phyloP scores from a whole-genome alignment of 805 yeast genomes.

The Candida morakotiae region DNA sequence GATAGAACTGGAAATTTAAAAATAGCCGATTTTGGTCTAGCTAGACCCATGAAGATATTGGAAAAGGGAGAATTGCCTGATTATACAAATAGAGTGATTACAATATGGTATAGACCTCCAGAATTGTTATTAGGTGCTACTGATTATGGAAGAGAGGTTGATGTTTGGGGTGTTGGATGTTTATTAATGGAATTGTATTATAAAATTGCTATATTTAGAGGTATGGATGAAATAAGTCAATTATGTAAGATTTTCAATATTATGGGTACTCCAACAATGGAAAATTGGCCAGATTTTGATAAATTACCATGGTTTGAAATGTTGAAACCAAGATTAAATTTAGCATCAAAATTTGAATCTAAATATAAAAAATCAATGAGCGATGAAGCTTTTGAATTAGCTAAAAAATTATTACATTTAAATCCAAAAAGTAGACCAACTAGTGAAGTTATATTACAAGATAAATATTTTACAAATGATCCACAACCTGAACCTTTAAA shows the following conservation, averaged over 20 bases:
- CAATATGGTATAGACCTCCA: slow-evolving; percentile 97
- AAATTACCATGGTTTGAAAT: slow-evolving; percentile 91
- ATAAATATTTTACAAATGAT: slow-evolving; percentile 65
- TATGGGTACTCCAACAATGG: slow-evolving; percentile 80
- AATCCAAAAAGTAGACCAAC: slow-evolving; percentile 67
- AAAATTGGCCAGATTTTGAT: slow-evolving; percentile 75
- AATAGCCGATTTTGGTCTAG: slow-evolving; percentile 81
- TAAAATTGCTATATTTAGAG: slow-evolving; percentile 76
- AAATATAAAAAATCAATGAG: slow-evolving; percentile 41
- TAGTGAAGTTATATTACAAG: slow-evolving; percentile 62
- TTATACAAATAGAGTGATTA: slow-evolving; percentile 92
- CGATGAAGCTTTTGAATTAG: slow-evolving; percentile 58
- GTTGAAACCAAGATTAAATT: slow-evolving; percentile 53
- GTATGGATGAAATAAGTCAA: slow-evolving; percentile 84
- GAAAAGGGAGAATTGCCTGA: slow-evolving; percentile 57
- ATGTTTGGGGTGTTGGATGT: slow-evolving; percentile 97
- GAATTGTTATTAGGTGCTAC: slow-evolving; percentile 89
- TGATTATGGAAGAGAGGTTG: slow-evolving; percentile 84
- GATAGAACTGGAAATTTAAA: slow-evolving; percentile 60
- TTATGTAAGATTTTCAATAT: slow-evolving; percentile 68
- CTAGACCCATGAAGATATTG: slow-evolving; percentile 65
- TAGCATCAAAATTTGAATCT: slow-evolving; percentile 23
- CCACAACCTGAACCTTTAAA: slow-evolving; percentile 62
- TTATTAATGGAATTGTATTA: slow-evolving; percentile 77
- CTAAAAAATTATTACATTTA: slow-evolving; percentile 55